These are phyloP conservation scores for Nissolia schottii DNA, from an alignment of 306 rosid genomes.

Conservation along the genomic window DNA sequence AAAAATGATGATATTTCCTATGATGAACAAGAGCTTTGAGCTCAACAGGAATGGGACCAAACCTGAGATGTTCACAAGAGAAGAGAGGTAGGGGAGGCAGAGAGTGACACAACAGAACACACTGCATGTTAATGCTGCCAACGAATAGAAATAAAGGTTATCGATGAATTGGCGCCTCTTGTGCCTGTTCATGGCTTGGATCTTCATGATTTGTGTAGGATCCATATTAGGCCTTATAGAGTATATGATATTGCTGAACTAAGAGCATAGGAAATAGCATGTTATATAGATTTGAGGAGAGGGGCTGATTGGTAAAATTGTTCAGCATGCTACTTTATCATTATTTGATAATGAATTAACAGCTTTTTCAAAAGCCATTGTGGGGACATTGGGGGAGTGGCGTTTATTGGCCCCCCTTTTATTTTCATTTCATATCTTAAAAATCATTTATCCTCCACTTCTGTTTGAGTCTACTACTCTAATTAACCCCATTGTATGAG, in stretches of 20 bases:
- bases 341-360: slow-evolving; percentile 23
- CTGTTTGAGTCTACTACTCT: background rate
- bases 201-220: slow-evolving; percentile 40
- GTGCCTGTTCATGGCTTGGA: slow-evolving; percentile 38
- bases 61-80: slow-evolving; percentile 26
- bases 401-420: slow-evolving; percentile 34
- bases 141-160: slow-evolving; percentile 30
- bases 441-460: background rate
- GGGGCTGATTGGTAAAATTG: slow-evolving; percentile 23
- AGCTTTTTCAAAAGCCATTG: slow-evolving; percentile 36
- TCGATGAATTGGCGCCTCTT: slow-evolving; percentile 24
- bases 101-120: slow-evolving; percentile 36
- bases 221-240: slow-evolving; percentile 32
- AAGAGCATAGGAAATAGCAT: slow-evolving; percentile 8
- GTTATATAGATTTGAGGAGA: slow-evolving; percentile 31
- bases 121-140: slow-evolving; percentile 24
- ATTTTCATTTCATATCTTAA: slow-evolving; percentile 22
- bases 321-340: slow-evolving; percentile 30
- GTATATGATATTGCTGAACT: slow-evolving; percentile 14
- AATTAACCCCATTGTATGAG: background rate
- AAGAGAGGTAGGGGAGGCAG: slow-evolving; percentile 31
- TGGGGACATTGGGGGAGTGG: slow-evolving; percentile 41
- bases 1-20: slow-evolving; percentile 37
- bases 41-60: slow-evolving; percentile 24
- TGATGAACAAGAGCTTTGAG: slow-evolving; percentile 34